Evolutionary conservation across 148 eudicot genomes (phyloP), one percentile per base, ranked within the genome.

Genomic region (Rhododendron mucronatum): DNA sequence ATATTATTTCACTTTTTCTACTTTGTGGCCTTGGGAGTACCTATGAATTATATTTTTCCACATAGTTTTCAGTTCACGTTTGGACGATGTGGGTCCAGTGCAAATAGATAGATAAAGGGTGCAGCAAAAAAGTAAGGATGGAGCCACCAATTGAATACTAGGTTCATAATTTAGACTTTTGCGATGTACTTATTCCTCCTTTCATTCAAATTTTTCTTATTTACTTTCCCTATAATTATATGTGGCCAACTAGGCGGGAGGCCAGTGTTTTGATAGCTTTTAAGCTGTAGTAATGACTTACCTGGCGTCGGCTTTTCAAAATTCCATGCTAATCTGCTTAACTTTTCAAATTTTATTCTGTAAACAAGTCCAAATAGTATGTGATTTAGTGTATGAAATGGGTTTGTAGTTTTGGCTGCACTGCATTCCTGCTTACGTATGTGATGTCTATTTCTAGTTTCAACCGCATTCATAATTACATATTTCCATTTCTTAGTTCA

Each of bases 21-120:
- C 75, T 69, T 28, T 69, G 75, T 69, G 45, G 45, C 78, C 47
- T 5, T 16, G 47, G 45, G 18, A 35, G 11, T 75, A 35, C 45
- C n/a, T 18, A 75, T 75, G 20, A 63, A 75, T 75, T 33, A 5
- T 44, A 9, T 78, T 45, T 84, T 51, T 85, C 37, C 28, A 11
- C 50, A 28, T 37, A 77, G 21, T 65, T 80, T 84, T 77, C 41
- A 84, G 82, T 37, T 59, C 76, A n/a, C 21, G 48, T 63, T n/a
- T 80, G 63, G 80, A 18, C 45, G 37, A 21, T 85, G 83, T 63
- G 48, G 86, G 48, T 59, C 44, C 61, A n/a, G 7, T 85, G 51
- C 14, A 45, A 78, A 84, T 12, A 35, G 65, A 84, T 74, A 28
- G 30, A 51, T 13, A 21, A 23, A 59, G 33, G 5, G 47, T 35